Conservation (phyloP, 352 stramenopile species). For the Globisporangium cystogenes region DNA sequence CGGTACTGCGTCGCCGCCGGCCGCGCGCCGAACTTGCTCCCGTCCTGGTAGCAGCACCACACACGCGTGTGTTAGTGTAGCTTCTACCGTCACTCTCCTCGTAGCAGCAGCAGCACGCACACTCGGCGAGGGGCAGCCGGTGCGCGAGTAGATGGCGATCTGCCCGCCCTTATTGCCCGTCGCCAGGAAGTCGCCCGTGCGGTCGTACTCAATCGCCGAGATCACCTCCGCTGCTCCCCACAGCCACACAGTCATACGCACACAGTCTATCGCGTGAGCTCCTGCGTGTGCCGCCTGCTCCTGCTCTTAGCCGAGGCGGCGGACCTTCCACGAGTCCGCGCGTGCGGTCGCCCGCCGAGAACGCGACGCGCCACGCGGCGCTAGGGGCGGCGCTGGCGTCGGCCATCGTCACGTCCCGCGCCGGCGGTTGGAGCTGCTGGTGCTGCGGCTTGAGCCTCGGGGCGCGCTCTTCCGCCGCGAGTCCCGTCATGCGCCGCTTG, state of each 20-base stretch:
- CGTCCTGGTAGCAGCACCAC: constrained; percentile 11
- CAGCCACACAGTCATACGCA: too few species aligned
- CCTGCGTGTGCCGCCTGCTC: too few species aligned
- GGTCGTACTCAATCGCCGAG: constrained; percentile 93
- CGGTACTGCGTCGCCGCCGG: constrained; percentile 35
- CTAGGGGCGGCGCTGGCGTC: constrained; percentile 17
- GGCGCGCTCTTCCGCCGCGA: background rate
- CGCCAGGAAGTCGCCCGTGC: constrained; percentile 87
- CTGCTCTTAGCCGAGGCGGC: too few species aligned
- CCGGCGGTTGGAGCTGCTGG: background rate
- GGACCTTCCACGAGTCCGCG: constrained; percentile 64
- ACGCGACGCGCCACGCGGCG: constrained; percentile 47
- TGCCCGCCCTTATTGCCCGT: constrained; percentile 93
- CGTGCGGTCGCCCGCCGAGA: constrained; percentile 40
- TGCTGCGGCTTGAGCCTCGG: constrained; percentile 1
- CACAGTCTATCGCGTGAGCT: background rate
- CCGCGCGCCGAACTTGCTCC: constrained; percentile 22
- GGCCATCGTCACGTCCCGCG: constrained; percentile 7
- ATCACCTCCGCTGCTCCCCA: constrained; percentile 84
- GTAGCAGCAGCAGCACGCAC: background rate
- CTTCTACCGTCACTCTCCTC: background rate
- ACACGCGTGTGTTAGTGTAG: too few species aligned
- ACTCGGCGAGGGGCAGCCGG: constrained; percentile 13
- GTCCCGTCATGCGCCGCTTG: constrained; percentile 1
- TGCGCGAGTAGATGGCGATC: constrained; percentile 87